phyloP scores from a whole-genome alignment of 805 yeast genomes.

The Tetrapisispora nanseiensis region DNA sequence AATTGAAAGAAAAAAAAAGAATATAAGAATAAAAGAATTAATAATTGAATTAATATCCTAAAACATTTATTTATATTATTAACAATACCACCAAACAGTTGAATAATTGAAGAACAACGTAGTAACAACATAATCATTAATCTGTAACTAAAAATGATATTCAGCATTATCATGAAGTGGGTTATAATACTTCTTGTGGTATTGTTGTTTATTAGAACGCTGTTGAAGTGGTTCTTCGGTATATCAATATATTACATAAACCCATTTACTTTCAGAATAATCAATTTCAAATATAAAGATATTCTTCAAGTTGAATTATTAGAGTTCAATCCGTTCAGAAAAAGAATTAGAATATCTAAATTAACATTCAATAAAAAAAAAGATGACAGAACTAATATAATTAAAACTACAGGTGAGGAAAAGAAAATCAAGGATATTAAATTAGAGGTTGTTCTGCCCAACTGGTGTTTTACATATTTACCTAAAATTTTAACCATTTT shows the following conservation, averaged over 20 bases:
- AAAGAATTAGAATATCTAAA: constrained; percentile 9
- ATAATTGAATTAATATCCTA: too few species aligned
- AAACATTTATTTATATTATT: too few species aligned
- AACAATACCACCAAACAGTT: too few species aligned
- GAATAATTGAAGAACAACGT: too few species aligned
- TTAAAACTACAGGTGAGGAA: neutral
- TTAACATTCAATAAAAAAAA: neutral
- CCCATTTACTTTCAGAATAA: constrained; percentile 14
- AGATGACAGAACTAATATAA: neutral
- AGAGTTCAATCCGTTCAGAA: constrained; percentile 14
- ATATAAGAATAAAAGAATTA: too few species aligned
- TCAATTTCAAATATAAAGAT: constrained; percentile 8
- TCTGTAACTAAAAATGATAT: neutral
- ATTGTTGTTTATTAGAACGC: neutral
- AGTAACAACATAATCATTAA: neutral
- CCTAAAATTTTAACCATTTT: neutral
- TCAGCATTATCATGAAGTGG: neutral
- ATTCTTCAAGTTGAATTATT: constrained; percentile 10
- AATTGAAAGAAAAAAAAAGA: too few species aligned
- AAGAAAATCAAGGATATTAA: neutral
- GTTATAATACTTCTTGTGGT: neutral
- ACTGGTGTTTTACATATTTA: neutral
- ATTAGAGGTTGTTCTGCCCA: neutral
- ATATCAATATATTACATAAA: constrained; percentile 12
- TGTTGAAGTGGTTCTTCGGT: neutral